Base-by-base conservation (phyloP, 108 stramenopile genomes). In the Fragilariopsis cylindrus region DNA sequence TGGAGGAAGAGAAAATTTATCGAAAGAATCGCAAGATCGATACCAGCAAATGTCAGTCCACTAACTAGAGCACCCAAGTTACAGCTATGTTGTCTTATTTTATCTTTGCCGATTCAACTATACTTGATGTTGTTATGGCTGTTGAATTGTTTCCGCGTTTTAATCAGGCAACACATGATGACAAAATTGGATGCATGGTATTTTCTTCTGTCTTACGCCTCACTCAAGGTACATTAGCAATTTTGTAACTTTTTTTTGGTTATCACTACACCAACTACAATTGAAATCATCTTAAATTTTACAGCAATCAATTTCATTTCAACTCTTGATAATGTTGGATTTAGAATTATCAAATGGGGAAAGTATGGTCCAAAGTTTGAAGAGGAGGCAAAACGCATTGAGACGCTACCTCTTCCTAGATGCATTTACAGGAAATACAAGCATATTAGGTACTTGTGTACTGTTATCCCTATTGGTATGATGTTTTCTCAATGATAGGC, bases 281-380 rank as follows among this genome's bases (percentile, higher is more conserved):
- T 74, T 16, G 65, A 53, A 2, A 52, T 74, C 15, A 54, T 74
- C 52, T 30, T 74, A 42, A 74, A 74, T 42, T 74, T 74, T 57
- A 65, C 74, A 9, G 74, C 74, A 8, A 18, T 74, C 4, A 47
- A 55, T 50, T 74, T 66, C 7, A 54, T 74, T 42, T 63, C 60
- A 3, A 64, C 45, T 41, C 19, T 74, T 66, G 65, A 74, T 9
- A 53, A 74, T 19, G 48, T 52, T 18, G 53, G 46, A 16, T 74
- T 74, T 67, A 15, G 46, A 30, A 30, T 74, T 4, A 55, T 55
- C 0, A 63, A 63, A 1, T 9, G 8, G 5, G 62, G 62, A 1
- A 63, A 63, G 11, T 63, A 63, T 15, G 62, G 62, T 1, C 62
- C 62, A 43, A 9, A 7, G 11, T n/a, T 63, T 6, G 62, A 63